A percentile compares a stretch with the other conserved stretches of the same genome.
Evolutionary conservation across 371 early-diverging fungal genomes (phyloP).

Genomic region (Mortierella polycephala): DNA sequence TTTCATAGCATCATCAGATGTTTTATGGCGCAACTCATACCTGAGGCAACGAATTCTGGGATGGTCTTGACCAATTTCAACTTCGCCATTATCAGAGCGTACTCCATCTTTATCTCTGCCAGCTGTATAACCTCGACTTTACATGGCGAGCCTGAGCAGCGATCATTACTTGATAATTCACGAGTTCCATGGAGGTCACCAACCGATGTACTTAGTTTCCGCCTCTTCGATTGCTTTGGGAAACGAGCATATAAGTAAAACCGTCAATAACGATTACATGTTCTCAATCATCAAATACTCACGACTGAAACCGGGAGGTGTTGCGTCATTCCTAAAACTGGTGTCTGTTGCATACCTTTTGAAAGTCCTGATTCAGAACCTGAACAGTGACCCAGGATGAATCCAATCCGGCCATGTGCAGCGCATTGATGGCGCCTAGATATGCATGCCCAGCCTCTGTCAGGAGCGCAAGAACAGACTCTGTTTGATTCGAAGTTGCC

Average conservation of each 20-base stretch:
- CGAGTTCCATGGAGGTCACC: neutral
- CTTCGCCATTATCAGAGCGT: constrained; percentile 32
- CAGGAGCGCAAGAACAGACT: constrained; percentile 11
- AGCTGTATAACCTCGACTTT: constrained; percentile 25
- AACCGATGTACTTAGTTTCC: constrained; percentile 2
- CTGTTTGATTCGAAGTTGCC: constrained; percentile 11
- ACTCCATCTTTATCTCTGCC: constrained; percentile 29
- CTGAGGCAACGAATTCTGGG: constrained; percentile 13
- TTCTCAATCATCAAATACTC: neutral
- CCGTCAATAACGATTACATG: neutral
- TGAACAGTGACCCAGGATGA: constrained; percentile 34
- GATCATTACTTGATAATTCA: neutral
- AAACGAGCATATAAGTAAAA: neutral
- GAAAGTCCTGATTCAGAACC: neutral
- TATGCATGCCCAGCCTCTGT: constrained; percentile 18
- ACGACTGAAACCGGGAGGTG: neutral
- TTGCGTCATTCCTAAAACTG: neutral
- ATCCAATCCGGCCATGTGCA: constrained; percentile 23
- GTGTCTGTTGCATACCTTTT: constrained; percentile 13
- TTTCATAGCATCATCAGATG: no score
- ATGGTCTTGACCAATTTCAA: constrained; percentile 21
- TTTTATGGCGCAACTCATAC: constrained; percentile 6
- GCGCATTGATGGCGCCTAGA: constrained; percentile 43
- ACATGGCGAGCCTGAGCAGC: constrained; percentile 3
- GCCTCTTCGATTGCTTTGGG: constrained; percentile 11